Evolutionary conservation across 108 stramenopile species (phyloP), one percentile per base, ranked within the genome.

Genomic region (Conticribra weissflogii): DNA sequence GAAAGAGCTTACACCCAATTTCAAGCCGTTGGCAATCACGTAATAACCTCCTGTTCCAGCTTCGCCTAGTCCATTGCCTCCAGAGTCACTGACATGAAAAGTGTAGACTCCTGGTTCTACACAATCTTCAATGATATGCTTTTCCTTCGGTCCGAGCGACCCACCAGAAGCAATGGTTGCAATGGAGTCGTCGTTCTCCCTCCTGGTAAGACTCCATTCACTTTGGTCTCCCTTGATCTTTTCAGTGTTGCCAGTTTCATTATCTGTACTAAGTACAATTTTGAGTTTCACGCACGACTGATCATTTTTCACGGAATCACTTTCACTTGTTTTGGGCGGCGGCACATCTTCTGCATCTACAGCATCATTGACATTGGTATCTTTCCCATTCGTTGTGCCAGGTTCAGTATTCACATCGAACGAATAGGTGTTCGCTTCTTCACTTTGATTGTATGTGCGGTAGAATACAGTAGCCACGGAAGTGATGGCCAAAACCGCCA

Each of bases 1-100:
- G 63, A 69, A 78, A 1, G 76, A 59, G 32, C 68, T 78, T 1
- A 78, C 69, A 45, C 76, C 76, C 55, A 78, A 54, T 21, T 48
- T 64, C 7, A 71, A 33, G 0, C 69, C 76, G 52, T 78, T 48
- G 19, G 76, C 76, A 60, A 24, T 48, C 23, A 78, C 71, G 41
- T 70, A 70, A 27, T 78, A 78, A 2, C 76, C 76, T 5, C 68
- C 68, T 24, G 59, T 54, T 0, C 76, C 76, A 22, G 64, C 63
- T 3, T 21, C 60, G 16, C 68, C 68, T 18, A 78, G 49, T 9
- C 76, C 76, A 55, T 78, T 48, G 17, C 76, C 76, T 0, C 49
- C 63, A 17, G 68, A 65, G 47, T 78, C 76, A 0, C 68, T 69
- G 15, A 78, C 59, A 21, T 27, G 41, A 29, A 78, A 78, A 29